Conservation (phyloP, 176 grass and related monocot genomes). For the Lolium rigidum region DNA sequence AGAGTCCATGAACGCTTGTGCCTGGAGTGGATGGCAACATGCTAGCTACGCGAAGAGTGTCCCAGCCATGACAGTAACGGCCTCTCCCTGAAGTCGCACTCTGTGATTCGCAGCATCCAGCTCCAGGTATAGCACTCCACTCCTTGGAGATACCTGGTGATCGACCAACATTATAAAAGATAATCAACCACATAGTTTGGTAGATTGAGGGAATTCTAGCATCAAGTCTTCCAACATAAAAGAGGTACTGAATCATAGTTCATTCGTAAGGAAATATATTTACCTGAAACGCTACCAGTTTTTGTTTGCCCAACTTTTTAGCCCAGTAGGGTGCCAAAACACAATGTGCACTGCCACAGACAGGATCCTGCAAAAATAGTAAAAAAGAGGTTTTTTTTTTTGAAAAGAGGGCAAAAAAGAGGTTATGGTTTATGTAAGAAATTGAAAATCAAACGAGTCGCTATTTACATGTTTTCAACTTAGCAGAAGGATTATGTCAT, state of each 20-base stretch:
- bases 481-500: background rate
- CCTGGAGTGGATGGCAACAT: background rate
- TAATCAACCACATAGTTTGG: background rate
- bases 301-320: constrained; percentile 68
- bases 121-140: constrained; percentile 9
- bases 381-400: no score
- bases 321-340: constrained; percentile 78
- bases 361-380: constrained; percentile 66
- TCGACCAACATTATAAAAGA: background rate
- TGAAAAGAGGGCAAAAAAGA: background rate
- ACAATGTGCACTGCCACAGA: constrained; percentile 77
- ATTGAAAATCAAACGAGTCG: background rate
- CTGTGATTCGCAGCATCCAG: background rate
- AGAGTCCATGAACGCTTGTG: background rate
- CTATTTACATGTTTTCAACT: background rate
- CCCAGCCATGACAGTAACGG: constrained; percentile 28
- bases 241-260: background rate
- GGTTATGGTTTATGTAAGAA: background rate
- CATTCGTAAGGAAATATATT: background rate
- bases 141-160: constrained; percentile 28
- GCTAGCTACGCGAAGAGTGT: constrained; percentile 19
- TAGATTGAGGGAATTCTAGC: background rate
- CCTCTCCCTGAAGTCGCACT: constrained; percentile 25
- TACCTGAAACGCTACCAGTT: constrained; percentile 65
- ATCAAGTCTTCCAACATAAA: background rate